These are phyloP conservation scores for Vitis rotundifolia DNA, from an alignment of 164 flowering plant genomes.

Conservation along the genomic window DNA sequence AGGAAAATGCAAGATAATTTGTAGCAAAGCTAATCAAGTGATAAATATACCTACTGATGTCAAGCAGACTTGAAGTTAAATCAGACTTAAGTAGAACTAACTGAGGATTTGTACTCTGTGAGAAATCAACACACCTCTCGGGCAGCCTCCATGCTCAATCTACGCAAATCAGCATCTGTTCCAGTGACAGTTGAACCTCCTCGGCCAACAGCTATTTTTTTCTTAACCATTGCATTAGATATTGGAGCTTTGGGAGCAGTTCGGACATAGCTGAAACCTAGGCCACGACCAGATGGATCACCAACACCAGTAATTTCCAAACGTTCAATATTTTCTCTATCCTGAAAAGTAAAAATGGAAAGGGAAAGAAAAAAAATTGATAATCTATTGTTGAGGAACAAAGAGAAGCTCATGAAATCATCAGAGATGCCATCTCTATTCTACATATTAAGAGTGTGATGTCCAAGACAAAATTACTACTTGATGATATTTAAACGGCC, in stretches of 20 bases:
- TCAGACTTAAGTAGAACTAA: too few species aligned
- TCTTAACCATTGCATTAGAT: slow-evolving; percentile 68
- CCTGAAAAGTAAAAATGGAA: slow-evolving; percentile 46
- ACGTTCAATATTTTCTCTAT: slow-evolving; percentile 89
- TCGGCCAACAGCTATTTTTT: slow-evolving; percentile 61
- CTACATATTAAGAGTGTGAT: too few species aligned
- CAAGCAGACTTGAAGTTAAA: too few species aligned
- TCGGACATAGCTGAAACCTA: slow-evolving; percentile 97
- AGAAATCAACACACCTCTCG: slow-evolving; percentile 63
- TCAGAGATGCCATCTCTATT: too few species aligned
- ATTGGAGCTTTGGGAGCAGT: slow-evolving; percentile 78
- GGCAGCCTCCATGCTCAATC: slow-evolving; percentile 99
- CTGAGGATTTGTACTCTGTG: neutral
- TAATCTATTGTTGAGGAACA: too few species aligned
- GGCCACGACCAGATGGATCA: slow-evolving; percentile 98
- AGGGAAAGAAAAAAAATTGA: neutral
- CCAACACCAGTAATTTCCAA: slow-evolving; percentile 98
- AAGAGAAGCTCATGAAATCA: too few species aligned
- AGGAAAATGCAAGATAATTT: too few species aligned
- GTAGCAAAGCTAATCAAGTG: too few species aligned
- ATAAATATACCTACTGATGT: too few species aligned
- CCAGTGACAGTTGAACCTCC: slow-evolving; percentile 91
- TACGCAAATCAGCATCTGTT: slow-evolving; percentile 96
- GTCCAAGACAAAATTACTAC: too few species aligned
- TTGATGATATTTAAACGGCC: too few species aligned